Conservation (phyloP, 768 basidiomycete genomes). For the Lactifluus echinatus region DNA sequence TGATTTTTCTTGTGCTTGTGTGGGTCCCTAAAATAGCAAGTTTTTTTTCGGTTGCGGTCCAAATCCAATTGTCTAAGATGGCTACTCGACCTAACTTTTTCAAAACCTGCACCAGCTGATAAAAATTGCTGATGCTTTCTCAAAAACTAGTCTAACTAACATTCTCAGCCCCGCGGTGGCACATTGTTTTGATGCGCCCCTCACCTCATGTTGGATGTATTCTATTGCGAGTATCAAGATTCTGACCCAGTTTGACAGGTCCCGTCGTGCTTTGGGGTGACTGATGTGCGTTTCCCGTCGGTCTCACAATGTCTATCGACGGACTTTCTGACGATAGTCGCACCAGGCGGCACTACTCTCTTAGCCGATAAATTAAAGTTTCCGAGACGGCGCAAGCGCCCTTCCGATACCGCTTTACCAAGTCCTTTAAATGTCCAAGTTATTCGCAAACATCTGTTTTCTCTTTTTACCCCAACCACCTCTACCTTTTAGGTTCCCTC, state of each 20-base stretch:
- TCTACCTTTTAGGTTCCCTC: background rate
- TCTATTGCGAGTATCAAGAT: background rate
- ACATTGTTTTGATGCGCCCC: background rate
- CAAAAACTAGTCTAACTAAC: background rate
- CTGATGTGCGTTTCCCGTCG: background rate
- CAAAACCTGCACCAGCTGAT: too few relatives aligned
- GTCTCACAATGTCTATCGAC: background rate
- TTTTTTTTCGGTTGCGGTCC: too few relatives aligned
- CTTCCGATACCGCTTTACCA: background rate
- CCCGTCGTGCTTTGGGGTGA: background rate
- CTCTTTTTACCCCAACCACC: too few relatives aligned
- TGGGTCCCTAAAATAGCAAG: too few relatives aligned
- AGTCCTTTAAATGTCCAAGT: background rate
- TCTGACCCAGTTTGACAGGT: background rate
- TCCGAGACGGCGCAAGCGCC: background rate
- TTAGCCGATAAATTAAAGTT: constrained; percentile 15
- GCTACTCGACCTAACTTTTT: too few relatives aligned
- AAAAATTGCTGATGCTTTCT: too few relatives aligned
- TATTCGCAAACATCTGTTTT: background rate
- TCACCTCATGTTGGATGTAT: background rate
- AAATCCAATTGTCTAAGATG: too few relatives aligned
- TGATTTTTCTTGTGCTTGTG: too few relatives aligned
- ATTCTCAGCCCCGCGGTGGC: background rate
- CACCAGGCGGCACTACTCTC: background rate
- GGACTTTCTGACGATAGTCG: background rate